Percentiles rank a stretch among this genome's conserved stretches.
phyloP scores from a whole-genome alignment of 1,139 yeast species.

The Hansenula anomala region DNA sequence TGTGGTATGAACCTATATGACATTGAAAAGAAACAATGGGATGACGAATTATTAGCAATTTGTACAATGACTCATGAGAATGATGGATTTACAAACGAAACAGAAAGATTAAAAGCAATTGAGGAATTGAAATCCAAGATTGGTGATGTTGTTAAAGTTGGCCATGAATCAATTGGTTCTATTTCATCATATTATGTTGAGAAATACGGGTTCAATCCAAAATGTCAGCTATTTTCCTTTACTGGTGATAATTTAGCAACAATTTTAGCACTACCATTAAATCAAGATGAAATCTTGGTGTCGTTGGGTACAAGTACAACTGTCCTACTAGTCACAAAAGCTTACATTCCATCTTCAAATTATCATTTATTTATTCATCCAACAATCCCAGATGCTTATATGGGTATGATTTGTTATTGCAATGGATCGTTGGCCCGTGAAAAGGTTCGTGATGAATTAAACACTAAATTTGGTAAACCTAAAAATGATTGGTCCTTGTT shows the following conservation, averaged over 20 bases:
- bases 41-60: slow-evolving; percentile 42
- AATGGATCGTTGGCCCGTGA: slow-evolving; percentile 90
- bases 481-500: slow-evolving; percentile 58
- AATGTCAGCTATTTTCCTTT: slow-evolving; percentile 60
- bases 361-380: slow-evolving; percentile 89
- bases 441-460: slow-evolving; percentile 59
- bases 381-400: slow-evolving; percentile 65
- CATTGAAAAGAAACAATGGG: slow-evolving; percentile 46
- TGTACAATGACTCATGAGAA: slow-evolving; percentile 28
- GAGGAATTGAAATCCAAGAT: slow-evolving; percentile 23
- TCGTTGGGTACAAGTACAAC: slow-evolving; percentile 92
- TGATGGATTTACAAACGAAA: slow-evolving; percentile 37
- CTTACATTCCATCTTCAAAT: slow-evolving; percentile 72
- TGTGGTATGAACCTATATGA: slow-evolving; percentile 91
- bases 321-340: slow-evolving; percentile 72
- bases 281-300: slow-evolving; percentile 69
- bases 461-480: slow-evolving; percentile 34
- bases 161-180: slow-evolving; percentile 32
- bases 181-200: slow-evolving; percentile 56
- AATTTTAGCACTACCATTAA: slow-evolving; percentile 73
- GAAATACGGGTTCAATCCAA: slow-evolving; percentile 55
- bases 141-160: slow-evolving; percentile 33
- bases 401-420: slow-evolving; percentile 96
- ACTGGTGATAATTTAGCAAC: slow-evolving; percentile 95
- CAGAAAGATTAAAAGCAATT: slow-evolving; percentile 17